Percentiles rank a stretch among this genome's conserved stretches.
Evolutionary conservation across 768 basidiomycete genomes (phyloP).

Genomic region (Phylloporus sp.): DNA sequence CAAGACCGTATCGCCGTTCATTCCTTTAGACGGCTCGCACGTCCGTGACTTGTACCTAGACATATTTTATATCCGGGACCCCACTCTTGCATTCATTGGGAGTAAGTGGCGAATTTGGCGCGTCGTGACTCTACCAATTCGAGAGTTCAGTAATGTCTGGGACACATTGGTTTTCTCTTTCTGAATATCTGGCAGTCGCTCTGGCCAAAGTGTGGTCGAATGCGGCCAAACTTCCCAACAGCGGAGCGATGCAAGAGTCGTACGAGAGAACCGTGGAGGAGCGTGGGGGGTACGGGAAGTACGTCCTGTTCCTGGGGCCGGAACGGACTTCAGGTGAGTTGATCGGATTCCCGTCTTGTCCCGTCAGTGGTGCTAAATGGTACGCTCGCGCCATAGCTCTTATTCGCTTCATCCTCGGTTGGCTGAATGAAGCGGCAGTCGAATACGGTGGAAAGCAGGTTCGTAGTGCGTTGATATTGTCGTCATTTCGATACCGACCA

Average conservation of each 20-base stretch:
- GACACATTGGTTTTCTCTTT: background rate
- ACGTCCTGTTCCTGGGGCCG: background rate
- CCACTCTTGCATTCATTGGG: too few relatives aligned
- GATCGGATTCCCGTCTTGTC: background rate
- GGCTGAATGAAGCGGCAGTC: background rate
- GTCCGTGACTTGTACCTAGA: too few relatives aligned
- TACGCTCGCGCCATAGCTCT: background rate
- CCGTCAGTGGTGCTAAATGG: background rate
- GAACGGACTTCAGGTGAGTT: background rate
- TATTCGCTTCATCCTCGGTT: background rate
- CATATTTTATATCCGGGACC: too few relatives aligned
- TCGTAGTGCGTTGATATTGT: background rate
- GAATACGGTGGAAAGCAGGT: background rate
- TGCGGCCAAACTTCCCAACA: background rate
- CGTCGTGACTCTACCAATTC: too few relatives aligned
- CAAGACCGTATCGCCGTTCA: too few relatives aligned
- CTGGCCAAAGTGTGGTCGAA: background rate
- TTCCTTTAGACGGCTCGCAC: too few relatives aligned
- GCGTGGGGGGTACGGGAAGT: background rate
- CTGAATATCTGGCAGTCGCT: background rate
- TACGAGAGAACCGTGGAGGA: background rate
- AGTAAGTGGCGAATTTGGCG: too few relatives aligned
- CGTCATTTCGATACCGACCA: background rate
- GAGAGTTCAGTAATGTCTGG: too few relatives aligned
- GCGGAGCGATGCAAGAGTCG: background rate